Evolutionary conservation across 2,329 filamentous ascomycete genomes (phyloP), one percentile per base, ranked within the genome.

Genomic region (Xylariaceae sp.): DNA sequence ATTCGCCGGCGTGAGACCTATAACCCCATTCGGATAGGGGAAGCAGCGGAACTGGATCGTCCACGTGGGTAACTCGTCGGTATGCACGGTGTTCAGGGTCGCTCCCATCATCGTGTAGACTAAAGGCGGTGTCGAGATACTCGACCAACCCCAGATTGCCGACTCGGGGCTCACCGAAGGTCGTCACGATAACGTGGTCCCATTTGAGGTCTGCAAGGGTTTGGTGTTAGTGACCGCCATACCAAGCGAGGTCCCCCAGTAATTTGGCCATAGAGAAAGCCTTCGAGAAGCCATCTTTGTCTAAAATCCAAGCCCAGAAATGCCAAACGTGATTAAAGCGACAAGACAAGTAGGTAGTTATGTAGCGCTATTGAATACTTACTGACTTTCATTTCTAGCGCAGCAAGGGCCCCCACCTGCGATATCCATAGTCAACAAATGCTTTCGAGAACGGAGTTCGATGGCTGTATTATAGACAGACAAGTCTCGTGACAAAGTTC

Each of bases 11-110:
- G 70, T 97, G 94, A 66, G 89, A 83, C 35, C 76, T 74, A 69
- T 91, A 99, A 3, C 90, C 91, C 91, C 91, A 96, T 75, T 96
- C 89, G 2, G 79, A 77, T 2, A 95, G 77, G 0, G 94, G 94
- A 0, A 99, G 80, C 6, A 96, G 76, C 19, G 94, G 94, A 0
- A 97, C 87, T 0, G 94, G 94, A 66, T 99, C 94, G 64, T 88
- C 81, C 3, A 81, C 73, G 68, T 97, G 94, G 9, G 94, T 97
- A 8, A 97, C 81, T 12, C 92, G 83, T 56, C 88, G 83, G 69
- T 89, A 95, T 2, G 60, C 54, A 31, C 72, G 67, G 32, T 65
- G 57, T 59, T 78, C 71, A 26, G 60, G 55, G 19, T 65, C 60
- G 6, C 67, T 65, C 1, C 60, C 56, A 32, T 67, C 65, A 8